A percentile compares a stretch with the other conserved stretches of the same genome.
Evolutionary conservation across 2,329 filamentous ascomycete species (phyloP).

Genomic region (Ophiocordyceps camponoti-leonardi): DNA sequence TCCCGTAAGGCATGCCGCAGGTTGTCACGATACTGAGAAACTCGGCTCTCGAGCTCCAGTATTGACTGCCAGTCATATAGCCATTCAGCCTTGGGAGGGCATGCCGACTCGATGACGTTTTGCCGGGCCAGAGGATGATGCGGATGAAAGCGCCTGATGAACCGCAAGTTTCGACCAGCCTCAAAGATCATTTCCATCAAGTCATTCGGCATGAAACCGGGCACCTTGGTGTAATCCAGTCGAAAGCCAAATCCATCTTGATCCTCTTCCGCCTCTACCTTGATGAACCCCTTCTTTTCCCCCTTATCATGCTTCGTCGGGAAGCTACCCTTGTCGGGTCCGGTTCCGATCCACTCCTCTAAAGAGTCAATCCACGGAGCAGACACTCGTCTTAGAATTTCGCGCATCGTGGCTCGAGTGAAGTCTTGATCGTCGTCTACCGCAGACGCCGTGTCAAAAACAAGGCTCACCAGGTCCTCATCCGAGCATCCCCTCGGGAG

Average conservation of each 20-base stretch:
- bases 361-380: conserved; percentile 50
- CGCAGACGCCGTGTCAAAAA: conserved; percentile 44
- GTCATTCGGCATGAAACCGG: conserved; percentile 53
- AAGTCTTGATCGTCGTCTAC: conserved; percentile 46
- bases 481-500: conserved; percentile 30
- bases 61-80: conserved; percentile 57
- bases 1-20: conserved; percentile 10
- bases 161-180: conserved; percentile 57
- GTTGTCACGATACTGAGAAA: conserved; percentile 19
- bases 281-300: conserved; percentile 40
- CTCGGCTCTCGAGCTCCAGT: conserved; percentile 41
- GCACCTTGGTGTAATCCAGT: conserved; percentile 48
- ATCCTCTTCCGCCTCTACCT: conserved; percentile 33
- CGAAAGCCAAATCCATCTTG: conserved; percentile 44
- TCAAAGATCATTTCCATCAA: conserved; percentile 61
- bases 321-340: conserved; percentile 35
- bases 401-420: conserved; percentile 45
- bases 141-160: conserved; percentile 54
- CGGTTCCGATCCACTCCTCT: conserved; percentile 60
- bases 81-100: conserved; percentile 46
- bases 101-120: conserved; percentile 25
- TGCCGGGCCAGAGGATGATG: conserved; percentile 47
- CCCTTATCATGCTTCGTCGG: conserved; percentile 28
- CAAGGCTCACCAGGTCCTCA: conserved; percentile 40
- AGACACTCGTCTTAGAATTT: conserved; percentile 46